Percentiles rank a stretch among this genome's conserved stretches.
These are phyloP conservation scores for Fusarium beomiforme DNA, from an alignment of 2,329 filamentous ascomycete genomes.

Conservation along the genomic window DNA sequence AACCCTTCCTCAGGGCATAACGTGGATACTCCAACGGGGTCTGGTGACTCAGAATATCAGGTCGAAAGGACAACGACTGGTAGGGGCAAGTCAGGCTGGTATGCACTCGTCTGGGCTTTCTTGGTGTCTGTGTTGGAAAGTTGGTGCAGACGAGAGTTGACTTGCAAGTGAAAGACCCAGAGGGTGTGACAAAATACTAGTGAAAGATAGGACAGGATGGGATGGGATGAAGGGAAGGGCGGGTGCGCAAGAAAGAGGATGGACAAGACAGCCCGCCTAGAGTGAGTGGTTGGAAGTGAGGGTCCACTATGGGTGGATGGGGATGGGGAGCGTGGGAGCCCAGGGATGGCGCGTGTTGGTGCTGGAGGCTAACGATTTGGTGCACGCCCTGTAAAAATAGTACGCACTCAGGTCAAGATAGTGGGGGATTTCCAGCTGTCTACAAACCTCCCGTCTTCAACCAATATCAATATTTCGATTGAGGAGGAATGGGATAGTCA, in stretches of 20 bases:
- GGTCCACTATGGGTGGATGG: conserved; percentile 1
- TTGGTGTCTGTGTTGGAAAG: conserved; percentile 34
- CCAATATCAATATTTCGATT: conserved; percentile 1
- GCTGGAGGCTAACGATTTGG: conserved; percentile 23
- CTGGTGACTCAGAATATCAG: conserved; percentile 42
- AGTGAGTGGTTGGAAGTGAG: conserved; percentile 32
- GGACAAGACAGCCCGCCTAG: conserved; percentile 28
- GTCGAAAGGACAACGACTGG: conserved; percentile 42
- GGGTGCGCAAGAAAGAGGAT: conserved; percentile 17
- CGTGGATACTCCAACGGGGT: conserved; percentile 39
- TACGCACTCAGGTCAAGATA: background rate
- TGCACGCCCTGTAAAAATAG: conserved; percentile 25
- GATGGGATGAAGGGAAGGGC: conserved; percentile 29
- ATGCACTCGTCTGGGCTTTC: conserved; percentile 37
- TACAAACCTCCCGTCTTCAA: conserved; percentile 2
- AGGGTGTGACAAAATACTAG: conserved; percentile 33
- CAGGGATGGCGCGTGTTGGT: conserved; percentile 40
- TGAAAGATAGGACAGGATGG: conserved; percentile 17
- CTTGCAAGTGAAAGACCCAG: conserved; percentile 20
- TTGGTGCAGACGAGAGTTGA: conserved; percentile 28
- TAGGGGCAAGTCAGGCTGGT: conserved; percentile 42
- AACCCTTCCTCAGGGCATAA: conserved; percentile 40
- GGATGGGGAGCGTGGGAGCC: background rate
- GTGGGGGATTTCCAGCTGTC: conserved; percentile 18
- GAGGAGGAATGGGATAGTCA: background rate